Base-by-base conservation (phyloP, 805 yeast genomes). In the Lachancea dasiensis region DNA sequence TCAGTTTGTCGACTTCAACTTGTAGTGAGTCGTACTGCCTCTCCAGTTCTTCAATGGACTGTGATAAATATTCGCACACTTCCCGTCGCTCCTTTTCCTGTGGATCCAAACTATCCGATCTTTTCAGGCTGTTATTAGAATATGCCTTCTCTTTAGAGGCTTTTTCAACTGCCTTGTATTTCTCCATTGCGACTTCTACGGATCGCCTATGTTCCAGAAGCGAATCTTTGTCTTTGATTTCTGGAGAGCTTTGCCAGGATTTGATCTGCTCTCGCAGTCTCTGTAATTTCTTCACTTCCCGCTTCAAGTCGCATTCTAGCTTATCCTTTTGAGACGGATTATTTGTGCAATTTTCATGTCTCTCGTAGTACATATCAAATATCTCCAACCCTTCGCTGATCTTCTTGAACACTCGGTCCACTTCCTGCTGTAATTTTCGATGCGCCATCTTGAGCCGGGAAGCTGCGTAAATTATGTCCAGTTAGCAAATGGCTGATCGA, bases 261-360 rank as follows among this genome's bases (percentile, higher is more conserved):
- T 90, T 92, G 54, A 90, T 84, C 67, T 87, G 97, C 62, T 90
- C 97, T 60, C 98, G 75, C 47, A 83, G 75, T 57, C 96, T 75
- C 58, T 92, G 97, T 39, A 90, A 70, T 60, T 89, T 90, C 63
- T 90, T 90, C 63, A 92, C 90, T 62, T 90, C 98, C 57, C 94
- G 82, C 66, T 92, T 90, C 58, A 90, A 68, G 57, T 90, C 98
- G 45, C 80, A 75, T 58, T 90, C 98, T 43, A 90, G 69, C 61
- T 90, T 90, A 56, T 90, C 97, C 69, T 87, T 86, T 60, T 87
- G 97, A 5, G 95, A 77, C 48, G 80, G 87, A 50, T 81, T 82
- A 47, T 86, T 60, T 30, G 58, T 86, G 42, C 95, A 78, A 40
- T 72, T 73, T 63, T 79, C 82, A 33, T 87, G 77, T 64, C 92